Conservation (phyloP, 208 protist species). For the Leishmania braziliensis region DNA sequence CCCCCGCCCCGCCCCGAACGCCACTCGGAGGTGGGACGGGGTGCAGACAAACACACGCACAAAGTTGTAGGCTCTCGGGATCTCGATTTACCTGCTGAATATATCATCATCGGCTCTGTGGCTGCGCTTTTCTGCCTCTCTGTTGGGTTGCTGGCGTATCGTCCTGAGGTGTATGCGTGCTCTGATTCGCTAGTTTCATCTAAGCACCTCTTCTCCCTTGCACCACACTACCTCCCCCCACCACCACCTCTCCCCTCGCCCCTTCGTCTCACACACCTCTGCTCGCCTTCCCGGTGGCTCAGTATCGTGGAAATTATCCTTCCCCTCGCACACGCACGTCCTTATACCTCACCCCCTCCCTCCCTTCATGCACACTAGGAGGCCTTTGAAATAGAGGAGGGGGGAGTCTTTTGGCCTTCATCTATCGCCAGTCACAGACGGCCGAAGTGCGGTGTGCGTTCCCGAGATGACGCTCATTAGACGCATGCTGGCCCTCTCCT, state of each 20-base stretch:
- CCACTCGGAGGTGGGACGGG: neutral
- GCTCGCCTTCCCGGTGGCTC: neutral
- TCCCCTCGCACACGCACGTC: neutral
- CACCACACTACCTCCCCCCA: neutral
- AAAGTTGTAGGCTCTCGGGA: neutral
- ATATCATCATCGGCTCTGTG: neutral
- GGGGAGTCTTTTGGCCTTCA: neutral
- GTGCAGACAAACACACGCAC: neutral
- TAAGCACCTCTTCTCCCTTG: neutral
- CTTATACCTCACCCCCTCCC: neutral
- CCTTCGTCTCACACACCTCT: neutral
- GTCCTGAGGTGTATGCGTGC: neutral
- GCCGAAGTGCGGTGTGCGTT: neutral
- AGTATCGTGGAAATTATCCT: neutral
- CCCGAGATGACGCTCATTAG: constrained; percentile 13
- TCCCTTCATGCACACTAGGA: neutral
- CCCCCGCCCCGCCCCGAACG: neutral
- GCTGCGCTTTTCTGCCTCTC: neutral
- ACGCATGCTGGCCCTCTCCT: constrained; percentile 1
- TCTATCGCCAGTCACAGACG: neutral
- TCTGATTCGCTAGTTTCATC: neutral
- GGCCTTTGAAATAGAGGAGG: neutral
- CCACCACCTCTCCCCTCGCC: neutral
- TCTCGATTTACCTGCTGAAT: neutral
- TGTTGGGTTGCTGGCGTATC: neutral